These are phyloP conservation scores for Chloropicon primus DNA, from an alignment of 139 green algal genomes.

Conservation along the genomic window DNA sequence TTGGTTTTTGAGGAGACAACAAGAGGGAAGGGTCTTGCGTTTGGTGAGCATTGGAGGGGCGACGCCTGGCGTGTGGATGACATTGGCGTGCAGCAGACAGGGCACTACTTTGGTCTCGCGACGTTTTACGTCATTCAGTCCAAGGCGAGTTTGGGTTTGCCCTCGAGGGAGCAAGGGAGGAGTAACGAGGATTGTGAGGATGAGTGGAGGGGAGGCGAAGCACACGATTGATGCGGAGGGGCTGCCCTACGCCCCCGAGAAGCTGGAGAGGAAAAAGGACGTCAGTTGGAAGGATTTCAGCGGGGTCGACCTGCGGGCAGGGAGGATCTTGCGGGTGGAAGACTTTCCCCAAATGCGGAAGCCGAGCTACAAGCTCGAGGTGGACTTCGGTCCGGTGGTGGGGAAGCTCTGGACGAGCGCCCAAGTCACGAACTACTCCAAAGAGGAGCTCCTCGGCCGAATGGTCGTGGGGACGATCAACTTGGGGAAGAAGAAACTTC, in stretches of 20 bases:
- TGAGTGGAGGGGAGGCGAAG: not conserved
- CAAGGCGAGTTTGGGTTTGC: too few species aligned
- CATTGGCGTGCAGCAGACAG: too few species aligned
- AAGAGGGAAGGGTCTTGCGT: too few species aligned
- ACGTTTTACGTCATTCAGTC: too few species aligned
- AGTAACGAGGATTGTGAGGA: not conserved
- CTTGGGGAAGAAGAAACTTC: not conserved
- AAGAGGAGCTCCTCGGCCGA: not conserved
- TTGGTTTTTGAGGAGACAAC: too few species aligned
- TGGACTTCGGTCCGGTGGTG: not conserved
- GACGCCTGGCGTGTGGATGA: too few species aligned
- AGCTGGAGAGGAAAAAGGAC: not conserved
- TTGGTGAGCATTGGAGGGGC: too few species aligned
- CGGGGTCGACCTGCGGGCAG: not conserved
- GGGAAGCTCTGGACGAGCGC: not conserved
- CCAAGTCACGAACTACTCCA: not conserved
- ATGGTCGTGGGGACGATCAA: not conserved
- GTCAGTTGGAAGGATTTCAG: not conserved
- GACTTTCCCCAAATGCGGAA: not conserved
- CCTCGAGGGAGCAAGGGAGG: too few species aligned
- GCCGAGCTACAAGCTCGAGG: not conserved
- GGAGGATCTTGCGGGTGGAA: not conserved
- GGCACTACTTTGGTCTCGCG: too few species aligned
- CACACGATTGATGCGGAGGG: not conserved
- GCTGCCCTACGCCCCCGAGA: not conserved